A percentile compares a stretch with the other conserved stretches of the same genome.
Conservation (phyloP, 495 filamentous ascomycete genomes). For the Clohesyomyces aquaticus region DNA sequence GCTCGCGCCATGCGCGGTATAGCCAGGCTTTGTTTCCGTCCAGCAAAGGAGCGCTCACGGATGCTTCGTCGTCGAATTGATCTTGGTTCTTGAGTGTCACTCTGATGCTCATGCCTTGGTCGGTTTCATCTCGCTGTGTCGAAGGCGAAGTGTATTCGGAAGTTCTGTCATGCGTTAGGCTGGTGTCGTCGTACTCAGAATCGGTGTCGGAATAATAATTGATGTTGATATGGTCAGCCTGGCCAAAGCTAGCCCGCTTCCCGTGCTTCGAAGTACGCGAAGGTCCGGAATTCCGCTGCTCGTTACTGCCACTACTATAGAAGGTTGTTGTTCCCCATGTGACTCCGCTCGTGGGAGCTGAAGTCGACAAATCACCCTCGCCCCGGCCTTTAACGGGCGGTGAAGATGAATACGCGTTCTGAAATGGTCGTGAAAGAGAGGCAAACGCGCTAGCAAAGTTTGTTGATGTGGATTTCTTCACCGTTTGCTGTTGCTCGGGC, state of each 20-base stretch:
- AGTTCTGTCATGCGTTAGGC: slow-evolving; percentile 50
- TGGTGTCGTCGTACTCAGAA: slow-evolving; percentile 26
- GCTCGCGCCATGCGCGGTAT: slow-evolving; percentile 72
- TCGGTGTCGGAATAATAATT: slow-evolving; percentile 38
- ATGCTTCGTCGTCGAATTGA: slow-evolving; percentile 77
- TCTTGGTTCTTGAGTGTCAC: slow-evolving; percentile 74
- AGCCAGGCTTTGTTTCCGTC: slow-evolving; percentile 62
- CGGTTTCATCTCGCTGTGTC: slow-evolving; percentile 12
- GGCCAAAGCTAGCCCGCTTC: slow-evolving; percentile 34
- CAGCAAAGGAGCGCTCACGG: slow-evolving; percentile 67
- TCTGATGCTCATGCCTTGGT: slow-evolving; percentile 50
- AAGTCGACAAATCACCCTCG: slow-evolving; percentile 65
- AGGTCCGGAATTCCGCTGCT: slow-evolving; percentile 12
- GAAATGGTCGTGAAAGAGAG: slow-evolving; percentile 72
- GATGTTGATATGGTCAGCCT: slow-evolving; percentile 25
- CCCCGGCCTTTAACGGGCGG: slow-evolving; percentile 62
- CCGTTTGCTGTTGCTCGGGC: slow-evolving; percentile 57
- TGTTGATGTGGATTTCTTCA: slow-evolving; percentile 53
- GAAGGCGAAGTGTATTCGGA: slow-evolving; percentile 42
- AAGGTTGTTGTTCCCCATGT: slow-evolving; percentile 70
- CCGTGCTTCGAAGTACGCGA: slow-evolving; percentile 28
- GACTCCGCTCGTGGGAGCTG: slow-evolving; percentile 60
- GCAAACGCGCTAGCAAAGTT: slow-evolving; percentile 66
- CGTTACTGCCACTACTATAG: slow-evolving; percentile 50
- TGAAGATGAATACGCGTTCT: slow-evolving; percentile 71